Conservation (phyloP, 139 green algal genomes). For the Chlorella sp. region DNA sequence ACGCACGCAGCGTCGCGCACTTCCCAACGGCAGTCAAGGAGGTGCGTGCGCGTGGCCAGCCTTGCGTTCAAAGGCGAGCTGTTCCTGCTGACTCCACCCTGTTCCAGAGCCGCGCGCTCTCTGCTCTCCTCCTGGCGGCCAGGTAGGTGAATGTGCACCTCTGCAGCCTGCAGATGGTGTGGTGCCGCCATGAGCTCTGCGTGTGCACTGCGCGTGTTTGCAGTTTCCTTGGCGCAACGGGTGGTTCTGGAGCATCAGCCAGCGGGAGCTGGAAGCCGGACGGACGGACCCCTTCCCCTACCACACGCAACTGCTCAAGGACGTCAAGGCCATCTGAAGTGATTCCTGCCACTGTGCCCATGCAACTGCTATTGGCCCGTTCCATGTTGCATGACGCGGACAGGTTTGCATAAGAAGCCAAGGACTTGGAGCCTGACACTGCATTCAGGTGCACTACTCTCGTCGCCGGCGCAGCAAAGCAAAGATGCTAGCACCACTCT, state of each 20-base stretch:
- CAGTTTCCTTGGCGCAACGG: slow-evolving; percentile 96
- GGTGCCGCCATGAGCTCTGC: too few species aligned
- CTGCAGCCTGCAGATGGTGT: neutral
- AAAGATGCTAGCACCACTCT: too few species aligned
- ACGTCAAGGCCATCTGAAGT: too few species aligned
- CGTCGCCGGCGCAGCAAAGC: too few species aligned
- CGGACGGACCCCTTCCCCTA: slow-evolving; percentile 81
- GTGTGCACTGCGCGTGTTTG: too few species aligned
- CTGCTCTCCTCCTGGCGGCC: neutral
- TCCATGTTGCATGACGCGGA: too few species aligned
- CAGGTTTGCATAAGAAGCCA: too few species aligned
- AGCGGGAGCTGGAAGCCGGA: slow-evolving; percentile 45
- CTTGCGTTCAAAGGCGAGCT: neutral
- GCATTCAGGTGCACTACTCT: too few species aligned
- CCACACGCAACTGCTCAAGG: slow-evolving; percentile 84
- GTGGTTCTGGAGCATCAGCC: slow-evolving; percentile 80
- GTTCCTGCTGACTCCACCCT: neutral
- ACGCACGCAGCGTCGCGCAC: slow-evolving; percentile 84
- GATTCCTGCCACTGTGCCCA: too few species aligned
- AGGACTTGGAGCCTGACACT: too few species aligned
- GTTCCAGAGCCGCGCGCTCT: neutral
- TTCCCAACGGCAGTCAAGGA: slow-evolving; percentile 98
- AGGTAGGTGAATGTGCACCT: neutral
- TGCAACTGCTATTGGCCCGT: too few species aligned
- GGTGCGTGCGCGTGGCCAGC: slow-evolving; percentile 18